phyloP scores from a whole-genome alignment of 2,329 filamentous ascomycete genomes.

The Decorospora gaudefroyi region DNA sequence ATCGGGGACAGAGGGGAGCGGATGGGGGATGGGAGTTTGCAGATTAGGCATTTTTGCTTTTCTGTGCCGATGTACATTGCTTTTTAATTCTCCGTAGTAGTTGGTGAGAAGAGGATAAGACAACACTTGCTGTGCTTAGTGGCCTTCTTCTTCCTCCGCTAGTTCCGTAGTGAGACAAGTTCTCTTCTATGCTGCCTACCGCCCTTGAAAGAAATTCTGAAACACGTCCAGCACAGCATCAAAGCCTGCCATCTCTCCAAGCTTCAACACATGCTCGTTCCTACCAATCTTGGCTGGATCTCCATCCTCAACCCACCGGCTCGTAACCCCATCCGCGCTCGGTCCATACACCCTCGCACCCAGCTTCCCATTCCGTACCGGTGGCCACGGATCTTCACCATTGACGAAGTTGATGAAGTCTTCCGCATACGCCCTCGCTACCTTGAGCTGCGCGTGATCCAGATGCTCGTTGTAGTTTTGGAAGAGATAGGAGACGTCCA shows the following conservation, averaged over 20 bases:
- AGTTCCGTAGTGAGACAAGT: too few relatives aligned
- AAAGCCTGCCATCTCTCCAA: slow-evolving; percentile 34
- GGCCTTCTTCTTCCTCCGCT: too few relatives aligned
- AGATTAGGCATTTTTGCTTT: too few relatives aligned
- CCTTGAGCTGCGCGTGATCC: slow-evolving; percentile 26
- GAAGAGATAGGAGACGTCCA: slow-evolving; percentile 43
- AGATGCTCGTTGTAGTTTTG: slow-evolving; percentile 42
- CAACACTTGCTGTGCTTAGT: too few relatives aligned
- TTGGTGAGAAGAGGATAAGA: too few relatives aligned
- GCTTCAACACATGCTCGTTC: slow-evolving; percentile 29
- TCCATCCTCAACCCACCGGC: slow-evolving; percentile 33
- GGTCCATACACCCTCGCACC: slow-evolving; percentile 40
- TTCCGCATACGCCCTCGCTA: slow-evolving; percentile 32
- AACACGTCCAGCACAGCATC: slow-evolving; percentile 32
- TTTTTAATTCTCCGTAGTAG: too few relatives aligned
- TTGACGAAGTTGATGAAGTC: slow-evolving; percentile 44
- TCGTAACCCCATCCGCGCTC: slow-evolving; percentile 32
- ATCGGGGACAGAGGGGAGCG: slow-evolving; percentile 29
- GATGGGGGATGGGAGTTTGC: slow-evolving; percentile 35
- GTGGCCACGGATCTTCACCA: slow-evolving; percentile 41
- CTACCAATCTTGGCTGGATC: slow-evolving; percentile 36
- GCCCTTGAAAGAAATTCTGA: slow-evolving; percentile 36
- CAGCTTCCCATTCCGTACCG: slow-evolving; percentile 27
- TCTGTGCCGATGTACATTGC: neutral
- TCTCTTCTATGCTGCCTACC: slow-evolving; percentile 5